Base-by-base conservation (phyloP, 2,329 filamentous ascomycete species). In the Monilinia aucupariae region DNA sequence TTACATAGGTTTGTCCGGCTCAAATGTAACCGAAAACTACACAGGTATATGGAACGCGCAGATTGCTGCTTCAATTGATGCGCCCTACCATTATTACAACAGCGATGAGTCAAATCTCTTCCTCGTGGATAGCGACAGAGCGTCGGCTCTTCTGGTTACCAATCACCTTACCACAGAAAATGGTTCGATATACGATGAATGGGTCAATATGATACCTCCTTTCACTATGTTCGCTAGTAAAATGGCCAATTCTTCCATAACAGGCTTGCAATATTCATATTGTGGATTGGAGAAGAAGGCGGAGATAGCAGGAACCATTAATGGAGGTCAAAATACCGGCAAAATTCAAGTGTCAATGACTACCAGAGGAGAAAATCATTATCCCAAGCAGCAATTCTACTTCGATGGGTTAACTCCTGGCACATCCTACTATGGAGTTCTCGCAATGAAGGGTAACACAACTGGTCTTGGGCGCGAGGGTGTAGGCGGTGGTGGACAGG, bases 341-440 rank as follows among this genome's bases (percentile, higher is more conserved):
- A 75, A 72, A 62, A 76, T 85, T 37, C 78, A 77, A 17, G 85
- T 83, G 51, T 80, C 83, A 47, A 89, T 96, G 80, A 92, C 87
- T 2, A 85, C 80, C 34, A 82, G 85, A 39, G 90, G 85, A 4
- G 77, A 81, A 1, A 85, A 85, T 4, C 84, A 84, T 58, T 79
- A 86, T 64, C 90, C 90, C 0, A 92, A 92, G 73, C 88, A 96
- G 74, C 91, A 96, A 71, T 96, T 99, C 74, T 91, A 93, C 70
- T 81, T 97, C 54, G 85, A 82, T 45, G 85, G 86, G 0, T 81
- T 99, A 48, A 90, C 91, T 65, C 77, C 81, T 4, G 90, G 85
- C 68, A 86, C 88, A 5, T 79, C 76, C 0, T 97, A 97, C 71
- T 79, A 80, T 45, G 91, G 85, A 0, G 87, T 92, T 61, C 77